Evolutionary conservation across 1,139 yeast species (phyloP).

Genomic region (Arxiozyma bovina): DNA sequence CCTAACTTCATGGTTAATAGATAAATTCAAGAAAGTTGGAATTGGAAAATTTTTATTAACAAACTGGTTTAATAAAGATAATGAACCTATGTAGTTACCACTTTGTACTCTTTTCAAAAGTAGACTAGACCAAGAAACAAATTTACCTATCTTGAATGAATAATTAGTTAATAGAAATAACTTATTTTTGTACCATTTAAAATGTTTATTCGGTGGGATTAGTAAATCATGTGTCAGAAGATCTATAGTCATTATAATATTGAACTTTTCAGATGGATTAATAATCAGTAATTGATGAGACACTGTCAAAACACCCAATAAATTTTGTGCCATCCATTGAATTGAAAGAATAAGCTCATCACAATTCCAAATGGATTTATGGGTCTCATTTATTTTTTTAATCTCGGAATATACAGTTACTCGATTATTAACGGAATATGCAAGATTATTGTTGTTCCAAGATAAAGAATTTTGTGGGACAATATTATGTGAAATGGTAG

Average conservation of each 20-base stretch:
- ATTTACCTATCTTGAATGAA: constrained; percentile 21
- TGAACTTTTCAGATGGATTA: constrained; percentile 31
- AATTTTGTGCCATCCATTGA: constrained; percentile 51
- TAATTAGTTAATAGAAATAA: constrained; percentile 22
- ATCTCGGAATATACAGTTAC: constrained; percentile 2
- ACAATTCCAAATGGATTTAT: constrained; percentile 1
- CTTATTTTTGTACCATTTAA: constrained; percentile 19
- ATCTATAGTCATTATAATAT: constrained; percentile 36
- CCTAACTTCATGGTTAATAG: constrained; percentile 34
- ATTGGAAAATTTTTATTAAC: constrained; percentile 32
- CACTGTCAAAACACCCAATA: constrained; percentile 43
- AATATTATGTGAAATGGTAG: constrained; percentile 36
- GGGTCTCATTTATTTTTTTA: background rate
- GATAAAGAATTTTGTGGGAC: constrained; percentile 7
- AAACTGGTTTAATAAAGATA: constrained; percentile 40
- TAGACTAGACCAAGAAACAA: constrained; percentile 29
- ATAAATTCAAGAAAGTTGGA: constrained; percentile 14
- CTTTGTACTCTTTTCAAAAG: constrained; percentile 23
- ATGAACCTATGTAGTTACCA: constrained; percentile 33
- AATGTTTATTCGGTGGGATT: constrained; percentile 35
- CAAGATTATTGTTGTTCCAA: constrained; percentile 7
- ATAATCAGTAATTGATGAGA: constrained; percentile 41
- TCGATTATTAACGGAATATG: constrained; percentile 12
- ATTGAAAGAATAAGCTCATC: constrained; percentile 39
- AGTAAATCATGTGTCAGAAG: constrained; percentile 36